These are phyloP conservation scores for Fusarium denticulatum DNA, from an alignment of 2,329 filamentous ascomycete genomes.

Conservation along the genomic window DNA sequence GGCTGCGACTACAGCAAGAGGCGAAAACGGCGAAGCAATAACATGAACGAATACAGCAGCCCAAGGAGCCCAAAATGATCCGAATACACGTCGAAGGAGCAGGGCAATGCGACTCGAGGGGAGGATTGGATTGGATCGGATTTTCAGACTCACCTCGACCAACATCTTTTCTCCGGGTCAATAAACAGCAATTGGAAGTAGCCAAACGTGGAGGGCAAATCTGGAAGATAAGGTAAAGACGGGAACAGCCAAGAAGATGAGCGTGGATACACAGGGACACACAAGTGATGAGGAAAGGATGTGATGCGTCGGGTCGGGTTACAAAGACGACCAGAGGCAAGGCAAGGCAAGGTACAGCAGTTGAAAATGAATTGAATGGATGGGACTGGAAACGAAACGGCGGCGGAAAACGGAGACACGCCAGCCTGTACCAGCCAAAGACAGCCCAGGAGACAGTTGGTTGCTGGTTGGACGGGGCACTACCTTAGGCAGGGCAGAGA, in stretches of 20 bases:
- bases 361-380: conserved; percentile 21
- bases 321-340: conserved; percentile 13
- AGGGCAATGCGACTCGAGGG: conserved; percentile 11
- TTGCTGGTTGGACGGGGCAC: conserved; percentile 18
- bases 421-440: conserved; percentile 3
- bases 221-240: conserved; percentile 10
- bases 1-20: background rate
- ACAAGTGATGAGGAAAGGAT: conserved; percentile 22
- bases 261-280: conserved; percentile 8
- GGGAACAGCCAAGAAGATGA: conserved; percentile 27
- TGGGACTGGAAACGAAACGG: conserved; percentile 17
- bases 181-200: conserved; percentile 19
- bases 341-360: background rate
- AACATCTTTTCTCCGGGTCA: conserved; percentile 44
- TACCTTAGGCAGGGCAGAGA: background rate
- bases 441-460: conserved; percentile 14
- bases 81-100: conserved; percentile 9
- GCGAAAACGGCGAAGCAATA: conserved; percentile 4
- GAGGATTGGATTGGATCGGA: background rate
- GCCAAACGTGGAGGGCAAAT: background rate
- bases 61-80: conserved; percentile 10
- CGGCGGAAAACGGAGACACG: conserved; percentile 31
- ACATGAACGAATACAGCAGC: background rate
- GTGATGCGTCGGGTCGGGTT: conserved; percentile 14
- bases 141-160: conserved; percentile 50